phyloP scores from a whole-genome alignment of 805 yeast species.

The Saccharomycopsis sp. region DNA sequence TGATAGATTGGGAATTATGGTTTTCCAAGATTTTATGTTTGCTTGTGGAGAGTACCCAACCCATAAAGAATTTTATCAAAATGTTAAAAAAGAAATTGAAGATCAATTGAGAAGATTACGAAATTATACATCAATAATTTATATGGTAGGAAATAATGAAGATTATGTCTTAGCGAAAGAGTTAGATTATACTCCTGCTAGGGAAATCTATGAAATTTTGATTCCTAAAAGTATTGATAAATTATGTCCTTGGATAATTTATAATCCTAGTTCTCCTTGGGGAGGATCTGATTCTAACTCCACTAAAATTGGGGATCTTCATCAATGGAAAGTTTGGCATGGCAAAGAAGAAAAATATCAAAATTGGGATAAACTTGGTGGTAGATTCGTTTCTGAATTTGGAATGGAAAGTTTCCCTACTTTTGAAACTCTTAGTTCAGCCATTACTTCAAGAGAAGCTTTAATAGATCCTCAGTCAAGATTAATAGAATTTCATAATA shows the following conservation, averaged over 20 bases:
- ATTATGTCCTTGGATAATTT: constrained; percentile 12
- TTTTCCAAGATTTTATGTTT: constrained; percentile 51
- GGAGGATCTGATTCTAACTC: constrained; percentile 30
- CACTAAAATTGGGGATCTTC: constrained; percentile 37
- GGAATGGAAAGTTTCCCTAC: constrained; percentile 42
- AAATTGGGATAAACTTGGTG: constrained; percentile 35
- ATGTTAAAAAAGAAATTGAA: constrained; percentile 29
- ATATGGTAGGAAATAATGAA: constrained; percentile 34
- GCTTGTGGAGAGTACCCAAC: constrained; percentile 48
- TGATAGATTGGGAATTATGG: constrained; percentile 28
- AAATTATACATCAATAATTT: constrained; percentile 28
- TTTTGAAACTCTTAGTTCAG: constrained; percentile 28
- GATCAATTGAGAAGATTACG: constrained; percentile 33
- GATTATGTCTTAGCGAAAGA: constrained; percentile 37
- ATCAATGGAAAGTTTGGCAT: constrained; percentile 52
- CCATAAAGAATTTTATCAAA: constrained; percentile 26
- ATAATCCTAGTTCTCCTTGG: constrained; percentile 36
- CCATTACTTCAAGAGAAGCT: constrained; percentile 7
- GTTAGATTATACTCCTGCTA: constrained; percentile 29
- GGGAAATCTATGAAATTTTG: constrained; percentile 30
- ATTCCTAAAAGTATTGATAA: constrained; percentile 25
- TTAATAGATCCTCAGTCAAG: constrained; percentile 30
- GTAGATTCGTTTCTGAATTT: constrained; percentile 42
- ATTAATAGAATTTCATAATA: constrained; percentile 36
- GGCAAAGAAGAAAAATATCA: constrained; percentile 41